These are phyloP conservation scores for Kalanchoe fedtschenkoi DNA, from an alignment of 164 flowering plant species.

Conservation along the genomic window DNA sequence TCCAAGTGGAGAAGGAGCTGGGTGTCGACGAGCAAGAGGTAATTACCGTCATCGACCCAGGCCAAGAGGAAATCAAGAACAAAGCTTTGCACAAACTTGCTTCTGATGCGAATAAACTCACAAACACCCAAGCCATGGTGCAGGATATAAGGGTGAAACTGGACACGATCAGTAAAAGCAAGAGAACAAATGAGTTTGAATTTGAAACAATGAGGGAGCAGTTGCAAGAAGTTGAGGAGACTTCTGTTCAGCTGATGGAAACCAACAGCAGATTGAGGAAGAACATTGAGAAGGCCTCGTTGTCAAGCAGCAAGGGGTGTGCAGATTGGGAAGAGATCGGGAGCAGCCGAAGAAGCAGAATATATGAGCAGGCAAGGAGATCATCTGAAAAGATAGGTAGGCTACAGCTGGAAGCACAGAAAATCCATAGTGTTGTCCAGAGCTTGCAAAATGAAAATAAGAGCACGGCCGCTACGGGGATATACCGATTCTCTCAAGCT, in stretches of 20 bases:
- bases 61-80: constrained; percentile 16
- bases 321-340: constrained; percentile 23
- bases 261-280: constrained; percentile 25
- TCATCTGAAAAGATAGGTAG: constrained; percentile 72
- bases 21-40: constrained; percentile 38
- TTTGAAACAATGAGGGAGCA: constrained; percentile 28
- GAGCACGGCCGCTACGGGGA: constrained; percentile 19
- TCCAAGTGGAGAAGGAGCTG: constrained; percentile 34
- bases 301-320: constrained; percentile 11
- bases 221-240: constrained; percentile 42
- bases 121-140: constrained; percentile 27
- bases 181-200: constrained; percentile 22
- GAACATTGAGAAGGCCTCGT: constrained; percentile 22
- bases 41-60: constrained; percentile 11
- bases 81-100: constrained; percentile 40
- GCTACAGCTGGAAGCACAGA: constrained; percentile 72
- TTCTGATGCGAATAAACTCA: constrained; percentile 43
- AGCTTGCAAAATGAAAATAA: constrained; percentile 54
- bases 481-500: constrained; percentile 18
- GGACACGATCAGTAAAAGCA: constrained; percentile 24
- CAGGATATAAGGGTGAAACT: constrained; percentile 32
- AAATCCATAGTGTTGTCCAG: constrained; percentile 47
- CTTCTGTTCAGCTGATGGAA: constrained; percentile 24
- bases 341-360: constrained; percentile 20
- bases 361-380: constrained; percentile 47